Conservation (phyloP, 257 asterid genomes). For the Gentiana macrophylla region DNA sequence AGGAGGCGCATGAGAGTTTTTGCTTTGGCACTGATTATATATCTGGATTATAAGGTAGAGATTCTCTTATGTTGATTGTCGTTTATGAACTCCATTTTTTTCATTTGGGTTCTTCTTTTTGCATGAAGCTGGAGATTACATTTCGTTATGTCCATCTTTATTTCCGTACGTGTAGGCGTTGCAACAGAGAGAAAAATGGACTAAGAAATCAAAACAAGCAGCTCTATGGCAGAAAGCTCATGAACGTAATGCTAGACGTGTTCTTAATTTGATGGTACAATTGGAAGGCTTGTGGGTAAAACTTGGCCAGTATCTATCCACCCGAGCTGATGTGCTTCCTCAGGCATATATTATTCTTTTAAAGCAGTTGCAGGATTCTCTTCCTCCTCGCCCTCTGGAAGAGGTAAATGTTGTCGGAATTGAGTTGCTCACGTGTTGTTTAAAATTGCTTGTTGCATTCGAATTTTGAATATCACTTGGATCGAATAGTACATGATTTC, state of each 20-base stretch:
- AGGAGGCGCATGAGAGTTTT: slow-evolving; percentile 82
- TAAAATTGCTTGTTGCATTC: too few relatives aligned
- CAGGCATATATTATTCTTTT: slow-evolving; percentile 76
- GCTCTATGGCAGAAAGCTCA: slow-evolving; percentile 93
- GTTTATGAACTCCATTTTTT: slow-evolving; percentile 5
- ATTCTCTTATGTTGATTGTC: slow-evolving; percentile 3
- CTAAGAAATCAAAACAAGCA: slow-evolving; percentile 45
- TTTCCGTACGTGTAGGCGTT: slow-evolving; percentile 41
- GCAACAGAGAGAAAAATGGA: slow-evolving; percentile 80
- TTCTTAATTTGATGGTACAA: slow-evolving; percentile 61
- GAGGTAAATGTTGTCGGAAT: slow-evolving; percentile 39
- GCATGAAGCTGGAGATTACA: slow-evolving; percentile 10
- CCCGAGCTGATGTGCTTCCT: slow-evolving; percentile 99
- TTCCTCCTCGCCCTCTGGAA: slow-evolving; percentile 81
- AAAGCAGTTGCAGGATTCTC: slow-evolving; percentile 91
- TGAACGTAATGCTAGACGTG: slow-evolving; percentile 87
- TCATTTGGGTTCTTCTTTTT: slow-evolving; percentile 6
- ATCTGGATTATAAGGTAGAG: slow-evolving; percentile 88
- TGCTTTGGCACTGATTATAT: slow-evolving; percentile 64
- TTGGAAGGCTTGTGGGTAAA: slow-evolving; percentile 98
- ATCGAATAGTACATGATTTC: too few relatives aligned
- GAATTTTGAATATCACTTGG: too few relatives aligned
- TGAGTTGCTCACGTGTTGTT: too few relatives aligned
- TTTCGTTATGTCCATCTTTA: slow-evolving; percentile 3
- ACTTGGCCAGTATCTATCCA: slow-evolving; percentile 90